Conservation (phyloP, 2,329 filamentous ascomycete genomes). For the Cladosporium sp. region DNA sequence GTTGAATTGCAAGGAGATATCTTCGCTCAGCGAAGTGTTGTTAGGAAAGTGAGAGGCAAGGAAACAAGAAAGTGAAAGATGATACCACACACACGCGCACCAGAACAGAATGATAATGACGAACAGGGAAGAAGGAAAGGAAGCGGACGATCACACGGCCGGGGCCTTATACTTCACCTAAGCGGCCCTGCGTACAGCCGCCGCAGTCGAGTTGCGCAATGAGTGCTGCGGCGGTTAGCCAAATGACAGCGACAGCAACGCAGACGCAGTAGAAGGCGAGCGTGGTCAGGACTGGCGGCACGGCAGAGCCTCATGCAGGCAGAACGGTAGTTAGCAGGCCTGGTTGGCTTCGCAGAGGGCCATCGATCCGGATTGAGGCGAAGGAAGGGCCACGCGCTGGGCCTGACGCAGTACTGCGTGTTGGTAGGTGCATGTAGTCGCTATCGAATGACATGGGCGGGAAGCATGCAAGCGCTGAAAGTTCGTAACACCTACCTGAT, state of each 20-base stretch:
- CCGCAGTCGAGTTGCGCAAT: slow-evolving; percentile 29
- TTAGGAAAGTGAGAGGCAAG: slow-evolving; percentile 29
- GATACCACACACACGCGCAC: slow-evolving; percentile 24
- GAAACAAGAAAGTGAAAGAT: slow-evolving; percentile 26
- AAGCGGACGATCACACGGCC: slow-evolving; percentile 24
- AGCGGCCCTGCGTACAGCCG: slow-evolving; percentile 23
- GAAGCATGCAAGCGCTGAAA: slow-evolving; percentile 17
- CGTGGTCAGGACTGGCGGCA: slow-evolving; percentile 38
- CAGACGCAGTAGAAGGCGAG: slow-evolving; percentile 25
- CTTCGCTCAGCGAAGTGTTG: slow-evolving; percentile 51
- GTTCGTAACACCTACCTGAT: slow-evolving; percentile 38
- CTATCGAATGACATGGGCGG: slow-evolving; percentile 14
- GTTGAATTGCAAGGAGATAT: slow-evolving; percentile 33
- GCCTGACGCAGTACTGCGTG: slow-evolving; percentile 7
- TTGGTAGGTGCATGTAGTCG: background rate
- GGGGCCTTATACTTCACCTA: slow-evolving; percentile 33
- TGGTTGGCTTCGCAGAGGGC: slow-evolving; percentile 17
- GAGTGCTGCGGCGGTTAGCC: slow-evolving; percentile 32
- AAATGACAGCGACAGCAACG: slow-evolving; percentile 25
- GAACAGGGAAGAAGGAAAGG: slow-evolving; percentile 26
- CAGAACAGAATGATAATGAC: slow-evolving; percentile 26
- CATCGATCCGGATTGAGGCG: background rate
- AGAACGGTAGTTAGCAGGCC: background rate
- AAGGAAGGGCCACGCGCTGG: slow-evolving; percentile 18
- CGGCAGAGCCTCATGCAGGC: slow-evolving; percentile 30